Evolutionary conservation across 2,329 filamentous ascomycete genomes (phyloP).

Genomic region (Fusarium pseudoanthophilum): DNA sequence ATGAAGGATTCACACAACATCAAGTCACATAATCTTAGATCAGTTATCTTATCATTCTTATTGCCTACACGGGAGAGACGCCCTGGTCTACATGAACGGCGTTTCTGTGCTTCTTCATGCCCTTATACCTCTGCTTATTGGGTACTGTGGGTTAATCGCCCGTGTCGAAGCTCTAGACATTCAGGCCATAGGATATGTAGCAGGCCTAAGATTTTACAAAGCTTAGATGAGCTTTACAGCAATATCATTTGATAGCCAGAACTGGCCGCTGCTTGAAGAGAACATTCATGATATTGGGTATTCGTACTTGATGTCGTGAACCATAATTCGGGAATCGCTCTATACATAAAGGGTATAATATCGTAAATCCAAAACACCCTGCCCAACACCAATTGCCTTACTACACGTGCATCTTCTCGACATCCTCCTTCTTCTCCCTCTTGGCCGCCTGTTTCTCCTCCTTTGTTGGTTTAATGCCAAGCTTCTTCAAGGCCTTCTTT

Average conservation of each 20-base stretch:
- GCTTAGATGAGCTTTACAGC: not conserved
- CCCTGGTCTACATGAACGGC: not conserved
- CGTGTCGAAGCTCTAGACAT: not conserved
- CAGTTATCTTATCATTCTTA: not conserved
- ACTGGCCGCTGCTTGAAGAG: not conserved
- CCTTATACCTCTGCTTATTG: not conserved
- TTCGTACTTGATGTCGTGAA: constrained; percentile 5
- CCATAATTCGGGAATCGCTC: constrained; percentile 17
- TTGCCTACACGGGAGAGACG: not conserved
- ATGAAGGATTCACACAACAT: not conserved
- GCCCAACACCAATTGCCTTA: not conserved
- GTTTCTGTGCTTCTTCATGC: not conserved
- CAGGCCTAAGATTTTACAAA: not conserved
- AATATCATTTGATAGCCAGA: not conserved
- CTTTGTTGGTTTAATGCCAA: constrained; percentile 49
- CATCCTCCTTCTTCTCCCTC: constrained; percentile 34
- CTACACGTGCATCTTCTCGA: constrained; percentile 14
- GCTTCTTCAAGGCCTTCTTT: constrained; percentile 54
- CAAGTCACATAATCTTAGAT: not conserved
- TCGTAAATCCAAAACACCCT: constrained; percentile 7
- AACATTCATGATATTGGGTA: not conserved
- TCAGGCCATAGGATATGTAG: not conserved
- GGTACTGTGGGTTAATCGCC: too few relatives aligned
- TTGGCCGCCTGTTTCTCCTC: constrained; percentile 39
- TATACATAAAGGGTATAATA: constrained; percentile 29